Evolutionary conservation across 805 yeast genomes (phyloP), one percentile per base, ranked within the genome.

Genomic region (Teunomyces atbi): DNA sequence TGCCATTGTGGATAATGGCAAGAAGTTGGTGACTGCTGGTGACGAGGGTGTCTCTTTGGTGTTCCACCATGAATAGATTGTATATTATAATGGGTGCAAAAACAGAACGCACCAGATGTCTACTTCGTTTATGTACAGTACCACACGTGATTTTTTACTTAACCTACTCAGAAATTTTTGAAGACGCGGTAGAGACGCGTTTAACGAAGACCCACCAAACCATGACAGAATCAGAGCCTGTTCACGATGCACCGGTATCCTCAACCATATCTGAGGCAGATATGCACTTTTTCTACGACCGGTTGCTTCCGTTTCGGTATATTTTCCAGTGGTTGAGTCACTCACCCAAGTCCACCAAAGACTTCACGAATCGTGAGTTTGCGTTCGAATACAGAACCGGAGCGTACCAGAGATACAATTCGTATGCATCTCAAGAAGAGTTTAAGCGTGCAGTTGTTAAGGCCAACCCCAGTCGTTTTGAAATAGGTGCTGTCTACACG

Each of bases 11-110:
- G 82, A 80, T 34, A 69, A 78, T 39, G 92, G 89, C 21, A 75
- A 77, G 43, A 83, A 84, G 62, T 59, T 94, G 38, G 77, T 90
- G 30, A 89, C 97, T 16, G 99, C 97, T 11, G 97, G 97, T 53
- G 99, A 94, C 64, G 99, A 94, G 66, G 96, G 96, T 55, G 97
- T 94, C 27, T 81, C 95, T 10, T 72, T 92, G 53, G 79, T 92
- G 8, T 90, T 82, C 56, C 73, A 53, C 39, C 47, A 48, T 40
- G 47, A 56, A 44, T 41, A 49, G 45, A 38, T 15, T 39, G 33
- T 28, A 39, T 20, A 36, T 36, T 35, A 23, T 10, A 34, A 34
- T 34, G 37, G 33, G 33, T 30, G 33, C 33, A 13, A 30, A 30
- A 30, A 13, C 7, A 7, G 10, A 8, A 27, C 29, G 12, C 12